Percentiles rank a stretch among this genome's conserved stretches.
Conservation (phyloP, 176 grass and related monocot genomes). For the sorghum (Sorghum bicolor) region Sorghum_bicolor_NCBIv3 NC_012870.2:62157001-62157500, state of each 20-base stretch:
- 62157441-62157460: conserved; percentile 99
- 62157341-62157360: conserved; percentile 75
- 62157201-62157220: conserved; percentile 73
- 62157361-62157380: conserved; percentile 82
- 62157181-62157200: conserved; percentile 61
- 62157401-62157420: conserved; percentile 64
- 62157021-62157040: conserved; percentile 62
- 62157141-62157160: conserved; percentile 79
- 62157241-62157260: conserved; percentile 88
- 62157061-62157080: conserved; percentile 63
- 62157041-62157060: conserved; percentile 72
- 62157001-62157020: conserved; percentile 78
- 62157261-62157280: conserved; percentile 71
- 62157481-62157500: conserved; percentile 66
- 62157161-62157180: conserved; percentile 48
- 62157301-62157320: conserved; percentile 81
- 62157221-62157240: conserved; percentile 75
- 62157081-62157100: conserved; percentile 63
- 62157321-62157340: conserved; percentile 73
- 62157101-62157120: conserved; percentile 54
- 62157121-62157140: conserved; percentile 83
- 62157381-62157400: conserved; percentile 77
- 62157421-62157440: conserved; percentile 69
- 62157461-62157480: conserved; percentile 85
- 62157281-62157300: conserved; percentile 63